Percentiles rank a stretch among this genome's conserved stretches.
Conservation (phyloP, 1,284 basidiomycete species). For the Wallemia ichthyophaga region DNA sequence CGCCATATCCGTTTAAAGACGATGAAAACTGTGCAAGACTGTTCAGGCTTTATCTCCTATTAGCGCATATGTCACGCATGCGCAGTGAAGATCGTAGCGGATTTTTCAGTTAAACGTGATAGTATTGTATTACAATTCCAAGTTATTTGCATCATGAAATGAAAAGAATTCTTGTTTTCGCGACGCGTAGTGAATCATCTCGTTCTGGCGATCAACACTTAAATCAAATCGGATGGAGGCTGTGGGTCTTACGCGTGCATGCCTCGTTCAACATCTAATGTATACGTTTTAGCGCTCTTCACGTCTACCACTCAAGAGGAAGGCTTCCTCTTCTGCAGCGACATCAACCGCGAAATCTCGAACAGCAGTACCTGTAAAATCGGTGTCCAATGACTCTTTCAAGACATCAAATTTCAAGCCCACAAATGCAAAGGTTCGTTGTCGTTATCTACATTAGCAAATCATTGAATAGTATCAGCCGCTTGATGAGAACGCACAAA, state of each 20-base stretch:
- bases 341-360: not conserved
- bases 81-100: not conserved
- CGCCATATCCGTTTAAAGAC: slow-evolving; percentile 18
- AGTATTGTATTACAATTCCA: no score
- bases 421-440: not conserved
- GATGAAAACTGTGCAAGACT: slow-evolving; percentile 13
- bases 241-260: not conserved
- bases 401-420: not conserved
- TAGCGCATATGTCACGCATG: slow-evolving; percentile 10
- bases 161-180: no score
- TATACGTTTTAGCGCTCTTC: not conserved
- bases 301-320: not conserved
- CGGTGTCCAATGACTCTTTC: not conserved
- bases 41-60: slow-evolving; percentile 12
- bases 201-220: not conserved
- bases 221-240: not conserved
- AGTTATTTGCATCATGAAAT: no score
- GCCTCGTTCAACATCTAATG: not conserved
- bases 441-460: not conserved
- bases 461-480: not conserved
- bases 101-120: not conserved
- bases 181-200: not conserved
- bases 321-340: not conserved
- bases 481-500: not conserved
- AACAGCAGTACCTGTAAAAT: not conserved